Evolutionary conservation across 1,139 yeast genomes (phyloP).

Genomic region (Magnusiomyces paraingens): DNA sequence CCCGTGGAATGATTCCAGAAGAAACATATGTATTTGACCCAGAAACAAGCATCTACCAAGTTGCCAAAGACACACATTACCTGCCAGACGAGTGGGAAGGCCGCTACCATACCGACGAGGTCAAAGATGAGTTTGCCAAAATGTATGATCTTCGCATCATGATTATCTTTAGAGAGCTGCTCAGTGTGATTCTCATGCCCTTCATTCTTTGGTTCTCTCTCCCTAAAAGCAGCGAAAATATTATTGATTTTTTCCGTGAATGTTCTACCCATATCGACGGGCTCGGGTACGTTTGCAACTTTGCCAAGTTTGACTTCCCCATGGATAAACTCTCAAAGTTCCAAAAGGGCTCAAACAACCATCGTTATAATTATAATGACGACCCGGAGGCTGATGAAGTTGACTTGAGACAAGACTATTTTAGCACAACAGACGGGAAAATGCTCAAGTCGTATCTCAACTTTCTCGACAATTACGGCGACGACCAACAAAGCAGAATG

Average conservation of each 20-base stretch:
- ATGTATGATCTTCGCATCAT: constrained; percentile 68
- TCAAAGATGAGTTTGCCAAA: constrained; percentile 73
- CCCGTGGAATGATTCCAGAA: constrained; percentile 54
- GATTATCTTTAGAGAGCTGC: constrained; percentile 68
- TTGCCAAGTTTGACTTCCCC: constrained; percentile 79
- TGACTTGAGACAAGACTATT: constrained; percentile 34
- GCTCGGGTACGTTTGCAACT: constrained; percentile 86
- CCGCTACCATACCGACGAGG: constrained; percentile 70
- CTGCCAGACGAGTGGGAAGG: constrained; percentile 85
- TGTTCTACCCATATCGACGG: constrained; percentile 89
- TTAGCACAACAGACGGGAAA: constrained; percentile 64
- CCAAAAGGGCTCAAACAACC: constrained; percentile 32
- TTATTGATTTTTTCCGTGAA: constrained; percentile 86
- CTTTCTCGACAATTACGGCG: constrained; percentile 77
- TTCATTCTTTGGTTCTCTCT: constrained; percentile 79
- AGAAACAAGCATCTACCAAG: constrained; percentile 70
- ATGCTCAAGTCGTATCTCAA: constrained; percentile 88
- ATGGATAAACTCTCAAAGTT: not conserved
- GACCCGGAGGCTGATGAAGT: constrained; percentile 15
- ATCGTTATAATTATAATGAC: constrained; percentile 41
- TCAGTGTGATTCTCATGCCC: constrained; percentile 79
- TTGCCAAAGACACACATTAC: constrained; percentile 84
- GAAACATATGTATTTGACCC: constrained; percentile 78
- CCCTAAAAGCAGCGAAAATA: constrained; percentile 62
- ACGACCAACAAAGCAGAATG: constrained; percentile 17